Conservation (phyloP, 345 rosid genomes). For the Corymbia maculata region DNA sequence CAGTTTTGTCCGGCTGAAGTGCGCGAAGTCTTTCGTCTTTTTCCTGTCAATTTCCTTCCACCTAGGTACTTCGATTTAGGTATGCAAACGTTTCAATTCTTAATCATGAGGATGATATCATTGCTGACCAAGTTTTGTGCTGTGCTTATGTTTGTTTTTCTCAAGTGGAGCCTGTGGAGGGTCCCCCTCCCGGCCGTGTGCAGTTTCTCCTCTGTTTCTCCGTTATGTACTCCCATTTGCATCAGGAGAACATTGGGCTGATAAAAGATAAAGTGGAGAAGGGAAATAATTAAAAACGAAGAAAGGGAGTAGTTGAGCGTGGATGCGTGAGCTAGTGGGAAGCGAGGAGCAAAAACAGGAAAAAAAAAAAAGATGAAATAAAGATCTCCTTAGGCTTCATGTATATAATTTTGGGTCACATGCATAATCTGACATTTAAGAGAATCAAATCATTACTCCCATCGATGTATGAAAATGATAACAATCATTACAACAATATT, state of each 20-base stretch:
- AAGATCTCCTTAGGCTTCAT: neutral
- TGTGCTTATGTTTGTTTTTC: neutral
- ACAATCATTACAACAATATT: neutral
- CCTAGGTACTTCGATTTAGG: neutral
- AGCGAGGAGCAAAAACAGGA: neutral
- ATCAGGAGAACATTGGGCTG: neutral
- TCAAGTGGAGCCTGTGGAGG: neutral
- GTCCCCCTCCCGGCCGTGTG: neutral
- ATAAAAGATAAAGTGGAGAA: neutral
- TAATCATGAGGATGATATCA: neutral
- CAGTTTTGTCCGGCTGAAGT: no score
- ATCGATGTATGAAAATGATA: neutral
- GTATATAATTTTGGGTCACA: neutral
- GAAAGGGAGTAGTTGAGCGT: neutral
- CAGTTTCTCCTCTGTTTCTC: neutral
- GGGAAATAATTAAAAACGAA: no score
- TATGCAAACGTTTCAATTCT: neutral
- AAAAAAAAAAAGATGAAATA: neutral
- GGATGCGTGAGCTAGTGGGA: neutral
- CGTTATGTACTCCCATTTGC: neutral
- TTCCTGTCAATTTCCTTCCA: neutral
- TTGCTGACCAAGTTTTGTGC: neutral
- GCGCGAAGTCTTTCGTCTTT: neutral
- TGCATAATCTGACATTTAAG: neutral
- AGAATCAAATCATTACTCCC: neutral